Evolutionary conservation across 106 monocot species (phyloP).

Genomic region (Dioscorea zingiberensis): DNA sequence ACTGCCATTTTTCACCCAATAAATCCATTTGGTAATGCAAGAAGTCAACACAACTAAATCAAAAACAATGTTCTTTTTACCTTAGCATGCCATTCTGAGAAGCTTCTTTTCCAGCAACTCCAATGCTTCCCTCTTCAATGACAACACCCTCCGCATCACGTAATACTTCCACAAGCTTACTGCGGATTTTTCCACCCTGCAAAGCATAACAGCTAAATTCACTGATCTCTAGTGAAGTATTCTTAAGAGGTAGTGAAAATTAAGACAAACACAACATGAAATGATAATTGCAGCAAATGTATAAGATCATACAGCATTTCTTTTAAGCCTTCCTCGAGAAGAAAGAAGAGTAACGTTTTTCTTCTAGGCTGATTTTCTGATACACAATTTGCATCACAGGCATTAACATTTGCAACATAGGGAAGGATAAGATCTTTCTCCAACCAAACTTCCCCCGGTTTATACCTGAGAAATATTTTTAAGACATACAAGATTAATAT

Average conservation of each 20-base stretch:
- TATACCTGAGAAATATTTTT: slow-evolving; percentile 55
- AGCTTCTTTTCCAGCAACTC: slow-evolving; percentile 60
- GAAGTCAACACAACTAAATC: no score
- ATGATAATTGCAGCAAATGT: no score
- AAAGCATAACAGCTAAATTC: not conserved
- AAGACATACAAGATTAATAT: no score
- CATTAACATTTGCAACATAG: slow-evolving; percentile 83
- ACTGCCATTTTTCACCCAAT: slow-evolving; percentile 31
- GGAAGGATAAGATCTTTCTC: slow-evolving; percentile 96
- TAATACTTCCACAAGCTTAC: slow-evolving; percentile 62
- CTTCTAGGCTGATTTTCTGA: slow-evolving; percentile 49
- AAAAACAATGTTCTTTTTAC: slow-evolving; percentile 19
- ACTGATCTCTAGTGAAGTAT: not conserved
- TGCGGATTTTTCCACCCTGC: slow-evolving; percentile 91
- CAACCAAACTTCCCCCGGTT: slow-evolving; percentile 88
- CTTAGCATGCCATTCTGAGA: slow-evolving; percentile 90
- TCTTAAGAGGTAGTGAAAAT: not conserved
- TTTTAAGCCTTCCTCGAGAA: slow-evolving; percentile 93
- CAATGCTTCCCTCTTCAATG: slow-evolving; percentile 83
- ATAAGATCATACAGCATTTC: slow-evolving; percentile 75
- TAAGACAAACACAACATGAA: no score
- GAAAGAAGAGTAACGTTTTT: slow-evolving; percentile 72
- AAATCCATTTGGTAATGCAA: not conserved
- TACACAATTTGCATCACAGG: slow-evolving; percentile 69
- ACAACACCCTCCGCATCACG: slow-evolving; percentile 50